Percentiles rank a stretch among this genome's conserved stretches.
phyloP scores from a whole-genome alignment of 257 asterid species.

The Solanum corneliomulleri region DNA sequence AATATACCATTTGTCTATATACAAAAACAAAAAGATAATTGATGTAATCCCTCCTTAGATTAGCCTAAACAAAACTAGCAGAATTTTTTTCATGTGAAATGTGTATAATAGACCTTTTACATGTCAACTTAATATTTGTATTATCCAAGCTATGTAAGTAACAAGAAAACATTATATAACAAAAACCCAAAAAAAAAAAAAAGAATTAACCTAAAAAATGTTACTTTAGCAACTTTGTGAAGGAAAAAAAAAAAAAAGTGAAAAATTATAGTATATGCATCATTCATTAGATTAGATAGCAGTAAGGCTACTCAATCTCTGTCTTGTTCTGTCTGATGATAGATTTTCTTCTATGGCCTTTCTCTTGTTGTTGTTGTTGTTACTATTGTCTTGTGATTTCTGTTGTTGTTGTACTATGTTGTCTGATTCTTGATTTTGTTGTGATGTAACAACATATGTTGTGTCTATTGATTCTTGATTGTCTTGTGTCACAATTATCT shows the following conservation, averaged over 20 bases:
- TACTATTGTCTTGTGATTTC: not conserved
- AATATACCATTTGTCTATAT: not conserved
- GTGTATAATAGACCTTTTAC: not conserved
- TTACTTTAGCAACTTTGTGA: not conserved
- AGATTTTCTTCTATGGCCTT: conserved; percentile 19
- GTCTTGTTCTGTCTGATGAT: conserved; percentile 30
- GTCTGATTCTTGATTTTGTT: not conserved
- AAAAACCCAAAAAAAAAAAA: not conserved
- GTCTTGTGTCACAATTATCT: not conserved
- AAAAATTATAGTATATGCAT: not conserved
- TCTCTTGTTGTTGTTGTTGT: not conserved
- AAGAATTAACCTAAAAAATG: not conserved
- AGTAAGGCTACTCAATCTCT: conserved; percentile 12
- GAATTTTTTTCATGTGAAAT: not conserved
- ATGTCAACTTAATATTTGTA: not conserved
- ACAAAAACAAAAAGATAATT: not conserved
- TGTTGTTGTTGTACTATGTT: not conserved
- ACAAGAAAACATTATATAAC: not conserved
- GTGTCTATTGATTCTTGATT: not conserved
- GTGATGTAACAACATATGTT: not conserved
- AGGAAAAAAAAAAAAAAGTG: not conserved
- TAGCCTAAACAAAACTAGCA: conserved; percentile 3
- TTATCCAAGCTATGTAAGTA: conserved; percentile 1
- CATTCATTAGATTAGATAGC: conserved; percentile 6
- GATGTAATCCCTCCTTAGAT: not conserved